phyloP scores from a whole-genome alignment of 2,329 filamentous ascomycete genomes.

The Coniochaeta sp. region DNA sequence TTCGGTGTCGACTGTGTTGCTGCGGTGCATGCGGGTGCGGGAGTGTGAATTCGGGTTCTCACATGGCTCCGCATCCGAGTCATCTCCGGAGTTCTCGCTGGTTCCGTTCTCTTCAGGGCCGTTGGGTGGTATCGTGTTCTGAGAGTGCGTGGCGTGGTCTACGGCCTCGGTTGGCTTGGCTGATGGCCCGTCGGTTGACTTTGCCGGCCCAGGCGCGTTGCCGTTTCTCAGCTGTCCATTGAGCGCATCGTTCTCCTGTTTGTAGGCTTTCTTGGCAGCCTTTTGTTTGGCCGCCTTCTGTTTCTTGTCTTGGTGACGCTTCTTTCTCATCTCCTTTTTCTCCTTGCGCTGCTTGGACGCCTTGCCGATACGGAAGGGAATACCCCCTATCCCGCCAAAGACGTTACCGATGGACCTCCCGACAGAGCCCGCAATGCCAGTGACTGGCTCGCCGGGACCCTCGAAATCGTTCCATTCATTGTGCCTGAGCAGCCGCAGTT shows the following conservation, averaged over 20 bases:
- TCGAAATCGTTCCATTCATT: conserved; percentile 73
- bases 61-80: too few relatives aligned
- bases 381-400: conserved; percentile 55
- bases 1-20: conserved; percentile 15
- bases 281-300: conserved; percentile 9
- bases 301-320: conserved; percentile 18
- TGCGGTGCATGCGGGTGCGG: conserved; percentile 13
- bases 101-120: neutral
- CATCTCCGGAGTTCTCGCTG: too few relatives aligned
- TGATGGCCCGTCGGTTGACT: neutral
- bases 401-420: conserved; percentile 51
- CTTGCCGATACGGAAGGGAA: conserved; percentile 56
- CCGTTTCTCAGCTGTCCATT: neutral
- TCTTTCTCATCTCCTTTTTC: conserved; percentile 37
- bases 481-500: conserved; percentile 57
- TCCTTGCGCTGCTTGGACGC: conserved; percentile 47
- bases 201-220: neutral
- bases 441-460: conserved; percentile 66
- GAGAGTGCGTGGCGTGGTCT: conserved; percentile 5
- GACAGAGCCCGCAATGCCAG: conserved; percentile 56
- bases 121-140: neutral
- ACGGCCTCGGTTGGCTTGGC: neutral
- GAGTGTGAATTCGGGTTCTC: too few relatives aligned
- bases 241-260: neutral
- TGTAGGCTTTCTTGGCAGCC: neutral